Evolutionary conservation across 768 basidiomycete species (phyloP).

Genomic region (Podaxis carcinomalis): DNA sequence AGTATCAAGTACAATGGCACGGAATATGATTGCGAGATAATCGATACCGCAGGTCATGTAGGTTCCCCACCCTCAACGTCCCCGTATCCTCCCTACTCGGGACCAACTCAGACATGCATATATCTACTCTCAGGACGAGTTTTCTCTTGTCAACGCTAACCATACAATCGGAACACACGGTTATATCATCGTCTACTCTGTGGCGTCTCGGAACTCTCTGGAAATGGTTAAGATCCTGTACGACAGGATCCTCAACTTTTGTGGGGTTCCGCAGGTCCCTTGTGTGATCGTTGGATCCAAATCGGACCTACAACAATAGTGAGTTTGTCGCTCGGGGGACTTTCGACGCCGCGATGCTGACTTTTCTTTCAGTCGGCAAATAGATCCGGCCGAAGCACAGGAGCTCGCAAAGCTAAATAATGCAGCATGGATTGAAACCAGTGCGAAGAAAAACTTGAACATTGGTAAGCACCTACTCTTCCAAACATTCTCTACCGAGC

Average conservation of each 20-base stretch:
- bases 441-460: constrained; percentile 77
- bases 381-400: constrained; percentile 61
- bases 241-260: constrained; percentile 89
- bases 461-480: constrained; percentile 52
- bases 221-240: constrained; percentile 89
- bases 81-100: constrained; percentile 1
- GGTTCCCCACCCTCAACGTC: constrained; percentile 19
- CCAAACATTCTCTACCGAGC: not conserved
- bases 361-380: constrained; percentile 51
- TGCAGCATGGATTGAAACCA: constrained; percentile 82
- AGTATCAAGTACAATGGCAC: constrained; percentile 71
- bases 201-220: constrained; percentile 80
- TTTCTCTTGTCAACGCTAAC: constrained; percentile 81
- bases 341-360: constrained; percentile 21
- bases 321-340: constrained; percentile 22
- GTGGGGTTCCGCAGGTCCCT: constrained; percentile 76
- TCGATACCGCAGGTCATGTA: constrained; percentile 94
- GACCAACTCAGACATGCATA: constrained; percentile 3
- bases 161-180: constrained; percentile 94
- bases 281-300: constrained; percentile 93
- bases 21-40: constrained; percentile 89
- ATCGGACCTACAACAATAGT: constrained; percentile 75
- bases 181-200: constrained; percentile 89
- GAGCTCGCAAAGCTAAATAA: constrained; percentile 63
- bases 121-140: constrained; percentile 66